Conservation (phyloP, 2,329 filamentous ascomycete genomes). For the Chaetomium globosum region DNA sequence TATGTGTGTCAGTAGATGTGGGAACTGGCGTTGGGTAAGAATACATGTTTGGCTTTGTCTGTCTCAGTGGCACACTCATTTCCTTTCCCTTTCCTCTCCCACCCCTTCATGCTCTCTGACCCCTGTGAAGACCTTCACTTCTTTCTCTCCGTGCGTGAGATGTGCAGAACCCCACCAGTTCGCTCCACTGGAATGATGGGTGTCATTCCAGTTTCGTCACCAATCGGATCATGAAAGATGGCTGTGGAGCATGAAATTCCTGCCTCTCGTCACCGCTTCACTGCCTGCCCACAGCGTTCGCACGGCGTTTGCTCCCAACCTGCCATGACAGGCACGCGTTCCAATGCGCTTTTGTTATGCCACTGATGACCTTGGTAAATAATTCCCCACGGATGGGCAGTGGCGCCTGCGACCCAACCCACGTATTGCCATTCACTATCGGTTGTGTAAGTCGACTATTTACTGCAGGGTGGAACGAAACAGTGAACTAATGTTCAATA, state of each 20-base stretch:
- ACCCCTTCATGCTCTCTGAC: not conserved
- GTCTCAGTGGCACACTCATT: not conserved
- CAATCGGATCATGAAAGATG: not conserved
- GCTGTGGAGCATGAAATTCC: not conserved
- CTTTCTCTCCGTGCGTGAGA: not conserved
- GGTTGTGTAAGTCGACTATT: not conserved
- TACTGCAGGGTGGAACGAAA: not conserved
- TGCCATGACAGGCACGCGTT: not conserved
- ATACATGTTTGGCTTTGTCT: not conserved
- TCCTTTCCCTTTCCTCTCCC: not conserved
- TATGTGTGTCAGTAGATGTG: not conserved
- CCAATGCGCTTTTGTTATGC: not conserved
- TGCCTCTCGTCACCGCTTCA: not conserved
- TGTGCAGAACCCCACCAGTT: not conserved
- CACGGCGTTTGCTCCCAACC: not conserved
- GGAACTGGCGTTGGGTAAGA: not conserved
- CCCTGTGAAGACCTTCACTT: not conserved
- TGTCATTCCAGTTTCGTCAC: not conserved
- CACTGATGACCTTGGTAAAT: not conserved
- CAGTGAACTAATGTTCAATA: not conserved
- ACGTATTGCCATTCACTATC: not conserved
- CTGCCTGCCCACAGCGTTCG: not conserved
- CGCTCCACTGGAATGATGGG: not conserved
- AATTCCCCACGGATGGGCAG: slow-evolving; percentile 9
- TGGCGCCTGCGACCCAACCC: slow-evolving; percentile 9